Evolutionary conservation across 2,329 filamentous ascomycete genomes (phyloP).

Genomic region (Aspergillus pseudoterreus): DNA sequence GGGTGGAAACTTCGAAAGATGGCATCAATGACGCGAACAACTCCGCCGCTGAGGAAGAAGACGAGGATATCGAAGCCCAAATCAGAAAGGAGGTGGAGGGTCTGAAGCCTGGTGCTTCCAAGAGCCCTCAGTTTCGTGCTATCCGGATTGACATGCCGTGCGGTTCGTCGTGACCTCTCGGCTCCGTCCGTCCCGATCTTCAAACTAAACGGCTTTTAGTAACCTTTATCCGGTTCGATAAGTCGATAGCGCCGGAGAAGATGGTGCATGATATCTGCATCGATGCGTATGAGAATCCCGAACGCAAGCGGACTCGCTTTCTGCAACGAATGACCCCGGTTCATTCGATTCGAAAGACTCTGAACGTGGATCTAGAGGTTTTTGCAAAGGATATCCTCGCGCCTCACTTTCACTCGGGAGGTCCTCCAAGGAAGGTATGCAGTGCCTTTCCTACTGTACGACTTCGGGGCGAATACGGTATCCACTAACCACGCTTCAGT

Average conservation of each 20-base stretch:
- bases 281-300: slow-evolving; percentile 50
- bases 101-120: slow-evolving; percentile 47
- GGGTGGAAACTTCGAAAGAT: slow-evolving; percentile 14
- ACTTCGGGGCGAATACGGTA: background rate
- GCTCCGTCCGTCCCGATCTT: slow-evolving; percentile 39
- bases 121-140: slow-evolving; percentile 48
- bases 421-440: slow-evolving; percentile 51
- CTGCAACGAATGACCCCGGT: slow-evolving; percentile 60
- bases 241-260: slow-evolving; percentile 57
- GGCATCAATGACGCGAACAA: slow-evolving; percentile 24
- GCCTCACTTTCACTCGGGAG: slow-evolving; percentile 56
- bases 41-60: slow-evolving; percentile 30
- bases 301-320: slow-evolving; percentile 54
- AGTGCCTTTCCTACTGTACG: background rate
- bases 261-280: slow-evolving; percentile 58
- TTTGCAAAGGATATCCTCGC: slow-evolving; percentile 56
- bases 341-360: slow-evolving; percentile 55
- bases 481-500: slow-evolving; percentile 38
- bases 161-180: slow-evolving; percentile 23
- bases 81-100: slow-evolving; percentile 57
- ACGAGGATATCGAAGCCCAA: slow-evolving; percentile 56
- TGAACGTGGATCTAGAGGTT: slow-evolving; percentile 54
- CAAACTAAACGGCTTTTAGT: slow-evolving; percentile 7
- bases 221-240: slow-evolving; percentile 53
- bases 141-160: slow-evolving; percentile 53